Base-by-base conservation (phyloP, 495 filamentous ascomycete genomes). In the Talaromyces trachyspermus region DNA sequence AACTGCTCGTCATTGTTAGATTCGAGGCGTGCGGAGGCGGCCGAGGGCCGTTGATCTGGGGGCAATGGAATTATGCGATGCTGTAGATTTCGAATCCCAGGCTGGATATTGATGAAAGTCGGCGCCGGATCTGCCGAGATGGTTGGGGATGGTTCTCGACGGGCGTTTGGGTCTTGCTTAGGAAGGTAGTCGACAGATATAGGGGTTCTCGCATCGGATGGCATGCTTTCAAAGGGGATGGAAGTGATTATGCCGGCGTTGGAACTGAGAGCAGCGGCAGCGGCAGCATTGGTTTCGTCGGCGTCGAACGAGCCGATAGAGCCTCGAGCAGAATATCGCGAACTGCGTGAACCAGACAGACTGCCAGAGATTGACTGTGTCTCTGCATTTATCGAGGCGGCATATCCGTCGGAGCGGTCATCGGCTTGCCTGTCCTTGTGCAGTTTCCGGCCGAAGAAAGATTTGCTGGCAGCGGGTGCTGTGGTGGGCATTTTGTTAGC, bases 101-200 rank as follows among this genome's bases (percentile, higher is more conserved):
- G 74, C 76, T 6, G 89, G 89, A 65, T 95, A 95, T 57, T 95
- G 91, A 63, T 96, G 88, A 58, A 80, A 96, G 57, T 96, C 91
- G 38, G 72, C 74, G 17, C 77, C 80, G 43, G 74, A 70, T 63
- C 86, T 89, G 61, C 85, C 89, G 27, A 94, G 64, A 57, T 90
- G 84, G 64, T 89, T 85, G 12, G 89, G 86, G 83, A 74, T 33
- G 84, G 86, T 38, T 92, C 86, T 57, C 78, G 79, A 49, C 81
- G 75, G 20, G 76, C 70, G 49, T 76, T 76, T 49, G 85, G 75
- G 27, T 89, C 86, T 17, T 76, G 67, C 51, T 82, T 80, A 24
- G 85, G 83, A 41, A 91, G 70, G 56, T 85, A 86, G 26, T 95
- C 85, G 50, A 90, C 72, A 11, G 84, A 66, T 46, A 89, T 78